Evolutionary conservation across 768 basidiomycete species (phyloP).

Genomic region (Boletus tylopilopsis): DNA sequence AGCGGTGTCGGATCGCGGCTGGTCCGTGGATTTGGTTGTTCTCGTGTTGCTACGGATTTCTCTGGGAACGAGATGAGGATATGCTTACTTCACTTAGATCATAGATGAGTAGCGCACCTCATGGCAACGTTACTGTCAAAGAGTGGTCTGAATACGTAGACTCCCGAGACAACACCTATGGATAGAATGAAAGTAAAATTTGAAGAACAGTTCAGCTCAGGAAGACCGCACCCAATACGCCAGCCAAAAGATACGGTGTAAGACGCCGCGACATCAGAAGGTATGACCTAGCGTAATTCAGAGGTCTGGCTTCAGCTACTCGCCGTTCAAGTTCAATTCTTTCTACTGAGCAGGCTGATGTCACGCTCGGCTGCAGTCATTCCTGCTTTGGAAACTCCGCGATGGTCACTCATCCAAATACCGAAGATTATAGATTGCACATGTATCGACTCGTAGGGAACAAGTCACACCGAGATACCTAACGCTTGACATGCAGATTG

Average conservation of each 20-base stretch:
- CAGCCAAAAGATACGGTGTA: conserved; percentile 53
- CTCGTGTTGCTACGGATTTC: conserved; percentile 1
- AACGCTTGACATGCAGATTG: conserved; percentile 37
- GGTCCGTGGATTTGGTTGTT: background rate
- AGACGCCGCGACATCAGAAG: conserved; percentile 36
- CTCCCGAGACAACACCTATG: conserved; percentile 56
- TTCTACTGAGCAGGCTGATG: no score
- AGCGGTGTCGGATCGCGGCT: conserved; percentile 1
- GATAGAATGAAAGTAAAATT: conserved; percentile 5
- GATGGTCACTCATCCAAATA: conserved; percentile 1
- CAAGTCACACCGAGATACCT: conserved; percentile 15
- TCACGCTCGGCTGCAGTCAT: conserved; percentile 1
- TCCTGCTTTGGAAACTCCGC: conserved; percentile 29
- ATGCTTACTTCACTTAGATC: background rate
- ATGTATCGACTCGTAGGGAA: conserved; percentile 1
- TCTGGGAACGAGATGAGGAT: conserved; percentile 9
- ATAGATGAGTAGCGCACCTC: conserved; percentile 10
- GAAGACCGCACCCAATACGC: conserved; percentile 45
- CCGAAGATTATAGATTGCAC: background rate
- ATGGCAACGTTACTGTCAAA: conserved; percentile 20
- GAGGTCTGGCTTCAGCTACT: background rate
- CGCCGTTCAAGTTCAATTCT: background rate
- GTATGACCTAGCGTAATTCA: background rate
- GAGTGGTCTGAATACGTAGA: conserved; percentile 63
- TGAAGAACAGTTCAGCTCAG: background rate